These are phyloP conservation scores for Talaromyces piceae DNA, from an alignment of 2,329 filamentous ascomycete genomes.

Conservation along the genomic window DNA sequence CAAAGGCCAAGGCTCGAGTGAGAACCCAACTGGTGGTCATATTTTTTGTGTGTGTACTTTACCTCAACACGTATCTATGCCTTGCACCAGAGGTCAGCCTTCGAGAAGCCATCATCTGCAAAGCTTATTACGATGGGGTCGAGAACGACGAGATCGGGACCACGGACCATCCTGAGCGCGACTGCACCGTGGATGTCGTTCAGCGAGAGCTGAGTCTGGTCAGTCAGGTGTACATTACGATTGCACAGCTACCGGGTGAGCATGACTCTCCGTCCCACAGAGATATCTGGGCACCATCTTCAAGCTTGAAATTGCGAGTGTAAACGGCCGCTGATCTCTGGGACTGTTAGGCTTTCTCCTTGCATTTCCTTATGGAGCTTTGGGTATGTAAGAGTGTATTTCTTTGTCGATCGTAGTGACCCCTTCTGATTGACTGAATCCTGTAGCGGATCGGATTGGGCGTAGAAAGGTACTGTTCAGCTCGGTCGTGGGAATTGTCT, in stretches of 20 bases:
- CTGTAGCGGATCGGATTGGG: slow-evolving; percentile 6
- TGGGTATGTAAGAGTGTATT: slow-evolving; percentile 5
- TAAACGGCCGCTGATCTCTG: slow-evolving; percentile 1
- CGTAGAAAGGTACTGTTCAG: slow-evolving; percentile 5
- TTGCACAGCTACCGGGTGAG: slow-evolving; percentile 8
- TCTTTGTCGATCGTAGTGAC: slow-evolving; percentile 1
- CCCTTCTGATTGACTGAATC: background rate
- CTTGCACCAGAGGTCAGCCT: slow-evolving; percentile 7
- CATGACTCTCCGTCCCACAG: background rate
- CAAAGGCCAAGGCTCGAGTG: slow-evolving; percentile 1
- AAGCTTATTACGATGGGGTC: slow-evolving; percentile 7
- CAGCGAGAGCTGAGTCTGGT: slow-evolving; percentile 7
- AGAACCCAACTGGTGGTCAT: slow-evolving; percentile 6
- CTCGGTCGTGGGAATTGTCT: slow-evolving; percentile 6
- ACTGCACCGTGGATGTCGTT: slow-evolving; percentile 5
- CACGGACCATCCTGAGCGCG: background rate
- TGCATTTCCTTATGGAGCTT: slow-evolving; percentile 6
- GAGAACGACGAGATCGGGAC: background rate
- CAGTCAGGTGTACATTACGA: slow-evolving; percentile 8
- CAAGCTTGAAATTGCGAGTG: background rate
- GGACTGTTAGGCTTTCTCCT: slow-evolving; percentile 2
- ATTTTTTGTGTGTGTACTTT: slow-evolving; percentile 6
- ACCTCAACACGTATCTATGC: slow-evolving; percentile 4
- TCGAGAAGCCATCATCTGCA: slow-evolving; percentile 7
- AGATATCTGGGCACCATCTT: background rate